A percentile compares a stretch with the other conserved stretches of the same genome.
Evolutionary conservation across 345 rosid species (phyloP).

Genomic region (Barbarea vulgaris): DNA sequence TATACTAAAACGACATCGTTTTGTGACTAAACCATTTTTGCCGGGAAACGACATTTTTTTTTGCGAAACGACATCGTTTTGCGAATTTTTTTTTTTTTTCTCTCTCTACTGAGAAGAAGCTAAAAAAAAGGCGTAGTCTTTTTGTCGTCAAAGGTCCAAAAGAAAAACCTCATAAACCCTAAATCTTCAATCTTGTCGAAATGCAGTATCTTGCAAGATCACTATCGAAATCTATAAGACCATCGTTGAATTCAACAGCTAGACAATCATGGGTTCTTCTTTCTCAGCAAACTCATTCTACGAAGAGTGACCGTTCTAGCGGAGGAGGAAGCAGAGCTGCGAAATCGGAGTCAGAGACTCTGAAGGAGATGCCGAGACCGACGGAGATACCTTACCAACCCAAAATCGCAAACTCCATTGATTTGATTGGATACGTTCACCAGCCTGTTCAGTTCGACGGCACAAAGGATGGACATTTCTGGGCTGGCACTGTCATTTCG

Average conservation of each 20-base stretch:
- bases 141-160: neutral
- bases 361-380: slow-evolving; percentile 52
- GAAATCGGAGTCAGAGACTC: neutral
- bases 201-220: slow-evolving; percentile 39
- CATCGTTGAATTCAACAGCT: neutral
- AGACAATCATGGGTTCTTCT: slow-evolving; percentile 21
- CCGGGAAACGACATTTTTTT: neutral
- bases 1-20: neutral
- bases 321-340: slow-evolving; percentile 11
- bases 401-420: slow-evolving; percentile 59
- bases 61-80: neutral
- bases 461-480: slow-evolving; percentile 51
- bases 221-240: slow-evolving; percentile 24
- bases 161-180: slow-evolving; percentile 21
- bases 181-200: neutral
- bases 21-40: neutral
- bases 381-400: slow-evolving; percentile 62
- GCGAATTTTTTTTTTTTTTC: too few relatives aligned
- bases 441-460: slow-evolving; percentile 49
- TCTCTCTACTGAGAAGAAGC: neutral
- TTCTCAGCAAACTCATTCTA: slow-evolving; percentile 19
- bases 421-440: slow-evolving; percentile 53
- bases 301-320: neutral
- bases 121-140: neutral
- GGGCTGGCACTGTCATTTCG: slow-evolving; percentile 62